Evolutionary conservation across 768 basidiomycete genomes (phyloP).

Genomic region (Lactifluus rugatus): DNA sequence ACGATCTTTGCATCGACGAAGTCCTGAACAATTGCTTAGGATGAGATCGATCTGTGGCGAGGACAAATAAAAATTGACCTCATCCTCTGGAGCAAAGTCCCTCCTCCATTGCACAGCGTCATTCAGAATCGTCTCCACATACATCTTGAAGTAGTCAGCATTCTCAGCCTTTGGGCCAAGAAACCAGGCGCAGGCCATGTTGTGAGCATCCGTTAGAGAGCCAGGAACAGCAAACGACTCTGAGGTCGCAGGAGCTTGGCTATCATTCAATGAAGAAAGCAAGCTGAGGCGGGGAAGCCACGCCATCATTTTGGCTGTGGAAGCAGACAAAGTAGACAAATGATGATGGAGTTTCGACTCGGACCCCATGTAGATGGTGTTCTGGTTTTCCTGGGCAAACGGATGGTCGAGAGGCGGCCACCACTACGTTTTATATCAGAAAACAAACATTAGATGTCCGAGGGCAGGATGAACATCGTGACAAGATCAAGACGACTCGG

Average conservation of each 20-base stretch:
- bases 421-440: neutral
- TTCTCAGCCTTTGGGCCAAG: slow-evolving; percentile 35
- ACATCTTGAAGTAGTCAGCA: slow-evolving; percentile 22
- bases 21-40: slow-evolving; percentile 4
- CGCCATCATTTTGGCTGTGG: neutral
- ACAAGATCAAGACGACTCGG: too few species aligned
- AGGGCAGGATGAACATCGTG: neutral
- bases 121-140: slow-evolving; percentile 24
- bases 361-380: neutral
- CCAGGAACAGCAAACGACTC: neutral
- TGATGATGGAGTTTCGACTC: neutral
- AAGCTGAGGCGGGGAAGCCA: slow-evolving; percentile 2
- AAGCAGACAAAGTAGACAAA: neutral
- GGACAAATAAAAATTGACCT: slow-evolving; percentile 16
- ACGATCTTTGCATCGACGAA: slow-evolving; percentile 20
- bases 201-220: slow-evolving; percentile 14
- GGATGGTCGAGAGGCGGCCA: neutral
- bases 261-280: neutral
- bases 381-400: neutral
- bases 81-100: slow-evolving; percentile 27
- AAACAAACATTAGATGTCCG: neutral
- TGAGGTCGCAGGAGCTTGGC: neutral
- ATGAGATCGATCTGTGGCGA: neutral
- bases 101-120: slow-evolving; percentile 22
- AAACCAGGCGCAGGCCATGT: slow-evolving; percentile 31